Percentiles rank a stretch among this genome's conserved stretches.
Evolutionary conservation across 164 flowering plant genomes (phyloP).

Genomic region (Tetrastigma voinierianum): DNA sequence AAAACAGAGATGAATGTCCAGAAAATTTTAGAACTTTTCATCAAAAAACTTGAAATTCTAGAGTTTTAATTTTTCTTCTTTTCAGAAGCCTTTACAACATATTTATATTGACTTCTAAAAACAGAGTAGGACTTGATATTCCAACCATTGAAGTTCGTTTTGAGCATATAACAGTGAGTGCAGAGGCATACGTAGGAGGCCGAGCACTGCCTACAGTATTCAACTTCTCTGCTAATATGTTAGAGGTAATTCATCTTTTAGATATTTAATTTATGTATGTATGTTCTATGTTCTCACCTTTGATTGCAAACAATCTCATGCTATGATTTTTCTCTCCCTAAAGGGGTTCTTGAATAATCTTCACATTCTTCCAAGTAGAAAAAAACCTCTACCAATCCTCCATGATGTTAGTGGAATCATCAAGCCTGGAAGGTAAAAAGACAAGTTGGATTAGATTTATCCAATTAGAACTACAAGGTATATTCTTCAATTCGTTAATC

Average conservation of each 20-base stretch:
- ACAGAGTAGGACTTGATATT: slow-evolving; percentile 39
- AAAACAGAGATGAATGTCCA: no score
- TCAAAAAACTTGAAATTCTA: not conserved
- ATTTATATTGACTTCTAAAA: not conserved
- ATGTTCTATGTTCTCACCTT: no score
- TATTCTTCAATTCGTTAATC: not conserved
- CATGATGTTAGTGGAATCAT: no score
- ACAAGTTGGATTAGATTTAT: not conserved
- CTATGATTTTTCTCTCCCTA: no score
- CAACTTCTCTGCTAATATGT: no score
- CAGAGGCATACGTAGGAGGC: slow-evolving; percentile 34
- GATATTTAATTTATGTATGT: not conserved
- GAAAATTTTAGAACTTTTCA: not conserved
- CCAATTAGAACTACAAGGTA: not conserved
- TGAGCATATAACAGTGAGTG: slow-evolving; percentile 35
- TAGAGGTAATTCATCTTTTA: not conserved
- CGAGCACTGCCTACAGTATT: no score
- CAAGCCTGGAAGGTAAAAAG: slow-evolving; percentile 34
- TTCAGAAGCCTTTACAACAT: not conserved
- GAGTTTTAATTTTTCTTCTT: not conserved
- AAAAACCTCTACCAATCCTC: no score
- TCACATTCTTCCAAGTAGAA: no score
- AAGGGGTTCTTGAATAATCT: no score
- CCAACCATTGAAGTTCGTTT: slow-evolving; percentile 45
- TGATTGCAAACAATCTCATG: no score